Evolutionary conservation across 768 basidiomycete genomes (phyloP).

Genomic region (Galerina marginata): DNA sequence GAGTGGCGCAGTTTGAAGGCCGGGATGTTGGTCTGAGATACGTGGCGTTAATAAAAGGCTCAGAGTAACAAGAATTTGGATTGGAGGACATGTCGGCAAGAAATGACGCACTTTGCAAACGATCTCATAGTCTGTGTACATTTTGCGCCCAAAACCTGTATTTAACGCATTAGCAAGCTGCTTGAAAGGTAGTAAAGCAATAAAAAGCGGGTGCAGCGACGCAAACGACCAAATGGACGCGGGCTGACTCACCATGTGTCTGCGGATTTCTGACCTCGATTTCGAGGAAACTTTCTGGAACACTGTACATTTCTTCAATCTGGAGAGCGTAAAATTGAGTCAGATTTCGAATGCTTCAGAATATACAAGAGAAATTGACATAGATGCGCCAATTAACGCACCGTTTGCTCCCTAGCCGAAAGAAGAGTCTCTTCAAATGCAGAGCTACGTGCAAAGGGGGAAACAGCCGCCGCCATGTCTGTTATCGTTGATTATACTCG

Average conservation of each 20-base stretch:
- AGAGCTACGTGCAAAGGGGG: constrained; percentile 67
- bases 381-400: constrained; percentile 33
- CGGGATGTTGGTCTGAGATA: constrained; percentile 90
- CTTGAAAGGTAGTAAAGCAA: not conserved
- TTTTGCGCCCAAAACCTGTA: constrained; percentile 93
- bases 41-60: not conserved
- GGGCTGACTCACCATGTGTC: constrained; percentile 77
- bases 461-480: constrained; percentile 47
- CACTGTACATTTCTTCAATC: constrained; percentile 99
- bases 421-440: constrained; percentile 60
- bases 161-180: not conserved
- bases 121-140: constrained; percentile 99
- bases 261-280: constrained; percentile 97
- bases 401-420: constrained; percentile 61
- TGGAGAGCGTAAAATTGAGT: constrained; percentile 33
- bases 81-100: not conserved
- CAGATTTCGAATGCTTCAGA: constrained; percentile 19
- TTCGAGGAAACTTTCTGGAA: constrained; percentile 96
- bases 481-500: not conserved
- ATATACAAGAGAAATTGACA: constrained; percentile 8
- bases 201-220: not conserved
- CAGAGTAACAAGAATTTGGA: not conserved
- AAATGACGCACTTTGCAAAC: constrained; percentile 81
- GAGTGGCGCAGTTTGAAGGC: constrained; percentile 98
- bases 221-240: not conserved